Percentiles rank a stretch among this genome's conserved stretches.
These are phyloP conservation scores for Gossypium aridum DNA, from an alignment of 441 rosid genomes.

Conservation along the genomic window DNA sequence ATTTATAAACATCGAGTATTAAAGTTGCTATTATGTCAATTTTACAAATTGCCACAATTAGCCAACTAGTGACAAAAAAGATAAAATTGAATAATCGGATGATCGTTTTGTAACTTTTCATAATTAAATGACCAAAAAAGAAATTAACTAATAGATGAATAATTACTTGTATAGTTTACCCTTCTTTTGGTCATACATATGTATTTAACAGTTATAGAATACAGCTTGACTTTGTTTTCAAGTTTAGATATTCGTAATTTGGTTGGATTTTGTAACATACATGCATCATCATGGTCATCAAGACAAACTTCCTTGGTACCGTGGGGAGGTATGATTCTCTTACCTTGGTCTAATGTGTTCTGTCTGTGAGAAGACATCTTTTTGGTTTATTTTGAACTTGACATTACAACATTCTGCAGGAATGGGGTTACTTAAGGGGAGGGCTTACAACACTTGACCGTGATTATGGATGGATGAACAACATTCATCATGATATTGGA, in stretches of 20 bases:
- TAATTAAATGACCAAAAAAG: too few species aligned
- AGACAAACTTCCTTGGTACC: constrained; percentile 64
- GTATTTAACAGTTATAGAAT: not conserved
- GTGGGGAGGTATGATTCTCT: constrained; percentile 41
- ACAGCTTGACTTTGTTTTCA: not conserved
- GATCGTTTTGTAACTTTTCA: too few species aligned
- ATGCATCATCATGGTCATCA: constrained; percentile 63
- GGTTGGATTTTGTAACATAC: constrained; percentile 62
- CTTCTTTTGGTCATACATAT: not conserved
- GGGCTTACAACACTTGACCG: constrained; percentile 72
- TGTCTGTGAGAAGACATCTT: not conserved
- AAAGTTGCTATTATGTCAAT: too few species aligned
- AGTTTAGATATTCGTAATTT: constrained; percentile 39
- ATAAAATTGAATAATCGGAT: too few species aligned
- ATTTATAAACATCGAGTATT: too few species aligned
- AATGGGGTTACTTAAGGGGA: constrained; percentile 73
- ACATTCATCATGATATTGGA: constrained; percentile 69
- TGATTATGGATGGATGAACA: constrained; percentile 60
- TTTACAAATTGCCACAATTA: too few species aligned
- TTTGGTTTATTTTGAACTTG: not conserved
- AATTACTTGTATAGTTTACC: too few species aligned
- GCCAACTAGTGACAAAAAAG: too few species aligned
- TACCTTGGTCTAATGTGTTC: not conserved
- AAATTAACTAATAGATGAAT: too few species aligned
- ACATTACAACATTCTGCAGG: constrained; percentile 23